Evolutionary conservation across 2,329 filamentous ascomycete genomes (phyloP), one percentile per base, ranked within the genome.

Genomic region (Pseudogymnoascus sp.): DNA sequence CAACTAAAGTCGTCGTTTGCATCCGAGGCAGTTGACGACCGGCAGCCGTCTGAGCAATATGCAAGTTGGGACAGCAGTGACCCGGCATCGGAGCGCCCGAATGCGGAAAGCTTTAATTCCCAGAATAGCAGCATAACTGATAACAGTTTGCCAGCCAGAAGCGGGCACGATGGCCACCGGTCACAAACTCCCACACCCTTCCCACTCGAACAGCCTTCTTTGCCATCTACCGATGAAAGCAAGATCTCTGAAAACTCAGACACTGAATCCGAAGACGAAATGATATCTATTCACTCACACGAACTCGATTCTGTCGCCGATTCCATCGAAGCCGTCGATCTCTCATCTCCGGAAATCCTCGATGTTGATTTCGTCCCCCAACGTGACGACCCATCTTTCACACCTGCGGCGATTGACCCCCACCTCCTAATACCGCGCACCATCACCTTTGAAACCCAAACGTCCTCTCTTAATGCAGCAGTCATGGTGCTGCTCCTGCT

Each of bases 281-380:
- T 64, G 35, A 58, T 52, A 7, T 70, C 69, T 12, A 15, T 40
- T 39, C 9, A 7, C n/a, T 39, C 18, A 12, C 33, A 15, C 18
- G 35, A 18, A 5, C 48, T 55, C 15, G 48, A 55, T 33, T 55
- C 58, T 5, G 21, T 12, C 6, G 58, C 58, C 1, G 58, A 59
- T 39, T 27, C 33, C 6, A 9, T 59, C 18, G 58, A 59, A 6
- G 58, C 12, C 4, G 15, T 45, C 25, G 59, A 60, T 5, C 21
- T 33, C 15, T 52, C 59, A 42, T 66, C 70, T 58, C 69, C 68
- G 1, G 68, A 71, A 27, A 75, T 84, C 5, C 78, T 82, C 12
- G 83, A 86, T 48, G 79, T 76, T 0, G 85, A 87, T 68, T 87
- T 82, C 64, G 74, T 86, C 5, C 80, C 80, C 0, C 86, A 84